These are phyloP conservation scores for Canna indica DNA, from an alignment of 176 grass and related monocot species.

Conservation along the genomic window DNA sequence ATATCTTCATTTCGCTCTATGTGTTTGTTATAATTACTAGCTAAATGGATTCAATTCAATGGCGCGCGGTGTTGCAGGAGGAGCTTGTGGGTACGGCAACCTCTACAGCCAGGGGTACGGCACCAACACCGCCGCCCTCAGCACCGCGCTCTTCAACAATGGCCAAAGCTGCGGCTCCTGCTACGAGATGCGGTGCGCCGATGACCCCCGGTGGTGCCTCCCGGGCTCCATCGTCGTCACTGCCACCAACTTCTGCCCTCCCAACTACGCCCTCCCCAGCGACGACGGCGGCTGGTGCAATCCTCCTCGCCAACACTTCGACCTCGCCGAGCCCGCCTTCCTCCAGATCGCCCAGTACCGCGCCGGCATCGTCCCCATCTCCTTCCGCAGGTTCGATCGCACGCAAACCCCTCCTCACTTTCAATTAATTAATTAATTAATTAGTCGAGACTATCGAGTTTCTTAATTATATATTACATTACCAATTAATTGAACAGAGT, in stretches of 20 bases:
- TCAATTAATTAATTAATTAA: too few relatives aligned
- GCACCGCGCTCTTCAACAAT: constrained; percentile 87
- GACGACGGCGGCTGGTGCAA: constrained; percentile 92
- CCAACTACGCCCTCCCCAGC: constrained; percentile 56
- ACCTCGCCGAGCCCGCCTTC: constrained; percentile 79
- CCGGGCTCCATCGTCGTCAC: constrained; percentile 68
- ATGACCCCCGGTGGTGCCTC: constrained; percentile 41
- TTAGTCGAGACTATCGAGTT: too few relatives aligned
- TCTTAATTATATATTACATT: too few relatives aligned
- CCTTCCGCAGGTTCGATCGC: constrained; percentile 79
- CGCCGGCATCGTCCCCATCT: constrained; percentile 77
- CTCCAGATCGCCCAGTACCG: constrained; percentile 74
- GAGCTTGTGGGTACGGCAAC: constrained; percentile 87
- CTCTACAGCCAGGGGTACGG: constrained; percentile 92
- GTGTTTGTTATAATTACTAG: background rate
- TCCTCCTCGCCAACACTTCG: constrained; percentile 67
- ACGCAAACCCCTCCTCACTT: too few relatives aligned
- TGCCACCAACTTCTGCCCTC: constrained; percentile 89
- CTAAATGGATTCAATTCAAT: too few relatives aligned
- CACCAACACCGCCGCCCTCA: constrained; percentile 77
- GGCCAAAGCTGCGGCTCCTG: constrained; percentile 80
- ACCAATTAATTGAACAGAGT: too few relatives aligned
- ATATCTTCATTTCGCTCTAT: too few relatives aligned
- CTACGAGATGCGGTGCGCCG: constrained; percentile 63
- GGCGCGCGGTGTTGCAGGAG: too few relatives aligned